A percentile compares a stretch with the other conserved stretches of the same genome.
These are phyloP conservation scores for Solanum hybrid DNA, from an alignment of 305 asterid genomes.

Conservation along the genomic window DNA sequence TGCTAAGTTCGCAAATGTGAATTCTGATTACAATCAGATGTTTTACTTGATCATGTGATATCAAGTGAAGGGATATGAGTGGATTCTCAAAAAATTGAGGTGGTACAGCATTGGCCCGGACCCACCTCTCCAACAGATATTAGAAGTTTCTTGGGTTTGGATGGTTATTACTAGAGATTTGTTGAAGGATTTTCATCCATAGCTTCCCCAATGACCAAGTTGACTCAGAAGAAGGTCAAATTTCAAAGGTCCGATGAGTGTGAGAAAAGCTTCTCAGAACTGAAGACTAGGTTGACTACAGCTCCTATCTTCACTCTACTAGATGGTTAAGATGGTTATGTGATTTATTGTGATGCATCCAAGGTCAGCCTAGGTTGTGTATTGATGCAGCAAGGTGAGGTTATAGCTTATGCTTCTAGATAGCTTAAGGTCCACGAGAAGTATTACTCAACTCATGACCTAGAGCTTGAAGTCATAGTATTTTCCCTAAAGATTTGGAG, in stretches of 20 bases:
- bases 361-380: background rate
- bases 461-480: background rate
- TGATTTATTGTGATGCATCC: background rate
- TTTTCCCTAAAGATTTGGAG: background rate
- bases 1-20: background rate
- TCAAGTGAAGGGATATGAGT: background rate
- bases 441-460: background rate
- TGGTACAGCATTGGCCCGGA: background rate
- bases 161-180: background rate
- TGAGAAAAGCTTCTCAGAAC: background rate
- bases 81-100: background rate
- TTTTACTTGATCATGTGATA: background rate
- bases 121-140: background rate
- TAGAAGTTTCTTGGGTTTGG: background rate
- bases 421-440: background rate
- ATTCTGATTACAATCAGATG: background rate
- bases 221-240: background rate
- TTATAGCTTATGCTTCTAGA: background rate
- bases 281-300: background rate
- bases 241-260: background rate
- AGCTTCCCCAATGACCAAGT: background rate
- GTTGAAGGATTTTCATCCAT: background rate
- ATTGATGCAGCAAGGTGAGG: background rate
- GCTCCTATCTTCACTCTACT: background rate
- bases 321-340: background rate